Conservation (phyloP, 306 rosid species). For the Quillaja saponaria region DNA sequence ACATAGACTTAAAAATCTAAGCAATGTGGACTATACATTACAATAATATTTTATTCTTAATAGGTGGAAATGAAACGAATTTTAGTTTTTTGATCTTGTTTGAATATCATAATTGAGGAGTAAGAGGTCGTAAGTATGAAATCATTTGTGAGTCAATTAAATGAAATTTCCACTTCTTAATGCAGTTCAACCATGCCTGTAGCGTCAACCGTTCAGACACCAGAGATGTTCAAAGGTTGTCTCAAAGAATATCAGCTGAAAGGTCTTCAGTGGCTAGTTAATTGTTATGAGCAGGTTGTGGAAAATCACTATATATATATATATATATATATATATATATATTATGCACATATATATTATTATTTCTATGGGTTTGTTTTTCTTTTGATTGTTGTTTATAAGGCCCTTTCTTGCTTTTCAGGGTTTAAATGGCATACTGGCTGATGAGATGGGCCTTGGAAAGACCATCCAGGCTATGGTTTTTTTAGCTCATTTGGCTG, state of each 20-base stretch:
- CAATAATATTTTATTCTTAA: no score
- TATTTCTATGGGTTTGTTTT: slow-evolving; percentile 13
- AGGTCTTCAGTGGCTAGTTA: slow-evolving; percentile 99
- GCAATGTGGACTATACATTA: no score
- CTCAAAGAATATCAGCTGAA: slow-evolving; percentile 93
- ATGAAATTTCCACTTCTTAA: not conserved
- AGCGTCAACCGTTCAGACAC: slow-evolving; percentile 89
- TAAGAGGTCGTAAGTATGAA: slow-evolving; percentile 2
- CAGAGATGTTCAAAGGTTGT: slow-evolving; percentile 77
- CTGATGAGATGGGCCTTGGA: slow-evolving; percentile 99
- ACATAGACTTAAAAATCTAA: no score
- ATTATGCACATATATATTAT: not conserved
- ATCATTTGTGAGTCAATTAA: not conserved
- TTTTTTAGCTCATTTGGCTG: slow-evolving; percentile 96
- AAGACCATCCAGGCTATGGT: slow-evolving; percentile 99
- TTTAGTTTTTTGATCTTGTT: no score
- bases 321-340: not conserved
- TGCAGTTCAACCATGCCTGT: slow-evolving; percentile 98
- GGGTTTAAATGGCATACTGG: slow-evolving; percentile 99
- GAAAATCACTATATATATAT: slow-evolving; percentile 18
- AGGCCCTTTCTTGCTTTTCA: slow-evolving; percentile 37
- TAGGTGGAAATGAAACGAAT: no score
- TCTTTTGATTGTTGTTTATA: slow-evolving; percentile 32
- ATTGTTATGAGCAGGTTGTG: slow-evolving; percentile 97
- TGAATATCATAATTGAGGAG: no score